phyloP scores from a whole-genome alignment of 305 asterid genomes.

The Fraxinus nigra region DNA sequence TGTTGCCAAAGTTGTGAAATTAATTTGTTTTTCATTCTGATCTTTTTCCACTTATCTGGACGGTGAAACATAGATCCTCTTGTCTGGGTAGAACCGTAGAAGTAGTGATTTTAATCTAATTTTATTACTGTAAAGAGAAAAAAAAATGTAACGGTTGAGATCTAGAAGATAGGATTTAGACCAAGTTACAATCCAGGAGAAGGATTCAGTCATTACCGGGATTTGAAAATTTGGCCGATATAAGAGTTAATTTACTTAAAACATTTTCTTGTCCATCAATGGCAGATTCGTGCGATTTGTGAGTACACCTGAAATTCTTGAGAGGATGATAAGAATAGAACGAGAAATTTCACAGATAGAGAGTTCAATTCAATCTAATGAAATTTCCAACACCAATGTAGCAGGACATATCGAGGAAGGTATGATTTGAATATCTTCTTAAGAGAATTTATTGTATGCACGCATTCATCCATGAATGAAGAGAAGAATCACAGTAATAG shows the following conservation, averaged over 20 bases:
- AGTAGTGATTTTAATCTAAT: neutral
- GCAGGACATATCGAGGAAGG: conserved; percentile 48
- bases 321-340: conserved; percentile 65
- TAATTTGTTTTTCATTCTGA: neutral
- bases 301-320: conserved; percentile 84
- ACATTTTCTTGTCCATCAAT: neutral
- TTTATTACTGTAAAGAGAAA: neutral
- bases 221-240: neutral
- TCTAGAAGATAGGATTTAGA: conserved; percentile 8
- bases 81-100: neutral
- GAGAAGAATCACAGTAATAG: neutral
- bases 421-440: conserved; percentile 17
- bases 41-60: neutral
- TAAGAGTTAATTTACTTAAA: conserved; percentile 11
- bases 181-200: conserved; percentile 8
- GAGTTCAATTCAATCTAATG: conserved; percentile 56
- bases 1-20: neutral
- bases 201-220: neutral
- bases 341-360: conserved; percentile 75
- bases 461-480: neutral
- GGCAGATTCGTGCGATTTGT: conserved; percentile 80
- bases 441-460: neutral
- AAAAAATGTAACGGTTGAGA: neutral
- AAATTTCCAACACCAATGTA: conserved; percentile 33
- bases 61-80: conserved; percentile 14